These are phyloP conservation scores for Plasmodium inui DNA, from an alignment of 169 alveolate species.

Conservation along the genomic window DNA sequence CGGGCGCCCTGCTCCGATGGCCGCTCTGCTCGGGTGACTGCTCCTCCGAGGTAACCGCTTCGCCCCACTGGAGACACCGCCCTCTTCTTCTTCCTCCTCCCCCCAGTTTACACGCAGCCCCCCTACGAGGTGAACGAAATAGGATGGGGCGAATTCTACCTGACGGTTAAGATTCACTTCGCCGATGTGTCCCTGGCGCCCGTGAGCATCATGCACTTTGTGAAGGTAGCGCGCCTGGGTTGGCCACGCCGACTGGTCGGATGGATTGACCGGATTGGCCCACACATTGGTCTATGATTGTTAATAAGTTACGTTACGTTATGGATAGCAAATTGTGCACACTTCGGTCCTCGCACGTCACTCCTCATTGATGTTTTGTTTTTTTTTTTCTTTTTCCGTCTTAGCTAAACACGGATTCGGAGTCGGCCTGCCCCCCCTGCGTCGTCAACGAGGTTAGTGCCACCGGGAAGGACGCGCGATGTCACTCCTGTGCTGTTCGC, in stretches of 20 bases:
- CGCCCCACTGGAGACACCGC: neutral
- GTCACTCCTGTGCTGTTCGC: neutral
- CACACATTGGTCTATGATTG: neutral
- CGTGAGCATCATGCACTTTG: slow-evolving; percentile 80
- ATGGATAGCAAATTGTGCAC: neutral
- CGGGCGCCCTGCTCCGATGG: neutral
- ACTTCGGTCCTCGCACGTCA: neutral
- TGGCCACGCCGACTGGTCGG: neutral
- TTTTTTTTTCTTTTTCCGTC: slow-evolving; percentile 1
- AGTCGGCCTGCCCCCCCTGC: slow-evolving; percentile 21
- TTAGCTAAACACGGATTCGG: slow-evolving; percentile 50
- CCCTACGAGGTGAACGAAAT: slow-evolving; percentile 87
- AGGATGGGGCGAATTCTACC: slow-evolving; percentile 88
- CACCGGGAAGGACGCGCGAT: neutral
- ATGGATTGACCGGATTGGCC: neutral
- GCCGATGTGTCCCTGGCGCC: slow-evolving; percentile 84
- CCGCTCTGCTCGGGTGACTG: neutral
- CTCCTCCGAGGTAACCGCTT: neutral
- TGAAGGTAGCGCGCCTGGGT: slow-evolving; percentile 26
- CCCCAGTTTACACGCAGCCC: slow-evolving; percentile 80
- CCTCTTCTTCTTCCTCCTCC: neutral
- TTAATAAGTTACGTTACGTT: neutral
- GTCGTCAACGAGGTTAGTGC: slow-evolving; percentile 64
- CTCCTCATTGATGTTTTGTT: neutral
- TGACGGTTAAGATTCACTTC: slow-evolving; percentile 81